These are phyloP conservation scores for Arctium minus DNA, from an alignment of 129 eudicot species.

Conservation along the genomic window DNA sequence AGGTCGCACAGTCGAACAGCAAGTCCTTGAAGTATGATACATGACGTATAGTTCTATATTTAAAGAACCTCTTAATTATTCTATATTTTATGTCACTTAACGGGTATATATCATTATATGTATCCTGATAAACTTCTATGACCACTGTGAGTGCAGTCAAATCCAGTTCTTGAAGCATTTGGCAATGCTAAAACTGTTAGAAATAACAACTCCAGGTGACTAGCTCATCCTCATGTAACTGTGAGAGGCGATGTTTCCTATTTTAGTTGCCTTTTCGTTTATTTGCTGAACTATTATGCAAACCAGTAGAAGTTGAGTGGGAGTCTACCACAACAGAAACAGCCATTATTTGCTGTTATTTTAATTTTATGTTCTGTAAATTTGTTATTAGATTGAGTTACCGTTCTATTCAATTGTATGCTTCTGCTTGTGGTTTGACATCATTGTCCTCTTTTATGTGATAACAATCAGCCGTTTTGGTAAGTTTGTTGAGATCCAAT, in stretches of 20 bases:
- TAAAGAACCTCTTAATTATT: slow-evolving; percentile 9
- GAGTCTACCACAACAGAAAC: background rate
- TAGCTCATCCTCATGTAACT: slow-evolving; percentile 1
- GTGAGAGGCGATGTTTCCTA: background rate
- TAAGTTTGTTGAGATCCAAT: slow-evolving; percentile 98
- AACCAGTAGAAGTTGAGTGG: background rate
- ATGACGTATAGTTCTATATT: slow-evolving; percentile 37
- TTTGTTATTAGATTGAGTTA: background rate
- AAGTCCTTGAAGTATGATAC: slow-evolving; percentile 95
- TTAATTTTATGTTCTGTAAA: background rate
- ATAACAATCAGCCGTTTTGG: slow-evolving; percentile 80
- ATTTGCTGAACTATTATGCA: background rate
- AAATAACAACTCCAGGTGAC: slow-evolving; percentile 96
- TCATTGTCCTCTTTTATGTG: slow-evolving; percentile 9
- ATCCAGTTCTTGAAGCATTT: slow-evolving; percentile 99
- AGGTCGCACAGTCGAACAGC: slow-evolving; percentile 99
- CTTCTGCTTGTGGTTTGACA: background rate
- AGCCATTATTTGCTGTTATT: background rate
- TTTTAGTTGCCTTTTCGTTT: background rate
- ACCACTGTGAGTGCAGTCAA: slow-evolving; percentile 67
- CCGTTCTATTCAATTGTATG: background rate
- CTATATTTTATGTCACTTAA: background rate
- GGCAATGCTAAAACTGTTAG: slow-evolving; percentile 99
- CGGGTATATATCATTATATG: background rate
- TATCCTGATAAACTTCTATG: background rate